A percentile compares a stretch with the other conserved stretches of the same genome.
phyloP scores from a whole-genome alignment of 306 rosid species.

The Purshia tridentata region DNA sequence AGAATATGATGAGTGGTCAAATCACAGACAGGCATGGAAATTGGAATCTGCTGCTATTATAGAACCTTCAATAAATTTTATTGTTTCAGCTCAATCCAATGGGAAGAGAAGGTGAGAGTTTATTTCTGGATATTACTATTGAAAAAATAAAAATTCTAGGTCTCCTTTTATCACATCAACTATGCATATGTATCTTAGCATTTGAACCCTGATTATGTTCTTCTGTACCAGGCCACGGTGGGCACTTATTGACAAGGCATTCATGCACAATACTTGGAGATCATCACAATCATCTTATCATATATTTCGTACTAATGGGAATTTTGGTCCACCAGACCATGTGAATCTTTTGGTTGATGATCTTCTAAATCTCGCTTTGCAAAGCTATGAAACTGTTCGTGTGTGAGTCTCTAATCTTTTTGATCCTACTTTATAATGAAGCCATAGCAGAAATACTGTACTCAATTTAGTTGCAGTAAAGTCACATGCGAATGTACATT shows the following conservation, averaged over 20 bases:
- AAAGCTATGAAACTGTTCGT: conserved; percentile 95
- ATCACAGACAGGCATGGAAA: conserved; percentile 99
- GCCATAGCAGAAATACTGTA: background rate
- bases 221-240: conserved; percentile 80
- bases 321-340: conserved; percentile 69
- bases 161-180: conserved; percentile 25
- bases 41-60: conserved; percentile 91
- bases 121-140: conserved; percentile 5
- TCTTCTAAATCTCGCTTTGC: conserved; percentile 70
- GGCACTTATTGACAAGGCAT: conserved; percentile 98
- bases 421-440: conserved; percentile 22
- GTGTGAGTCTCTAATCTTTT: conserved; percentile 56
- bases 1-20: conserved; percentile 97
- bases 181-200: conserved; percentile 9
- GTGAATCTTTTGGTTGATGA: conserved; percentile 80
- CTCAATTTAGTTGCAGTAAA: conserved; percentile 2
- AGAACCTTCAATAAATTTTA: conserved; percentile 88
- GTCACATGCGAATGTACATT: background rate
- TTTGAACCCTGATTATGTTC: conserved; percentile 21
- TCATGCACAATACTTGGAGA: conserved; percentile 98
- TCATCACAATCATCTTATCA: conserved; percentile 96
- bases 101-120: conserved; percentile 79
- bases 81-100: conserved; percentile 73
- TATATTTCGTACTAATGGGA: conserved; percentile 71
- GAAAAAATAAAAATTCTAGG: background rate